Evolutionary conservation across 1,284 basidiomycete genomes (phyloP).

Genomic region (Erythrobasidium hasegawianum): DNA sequence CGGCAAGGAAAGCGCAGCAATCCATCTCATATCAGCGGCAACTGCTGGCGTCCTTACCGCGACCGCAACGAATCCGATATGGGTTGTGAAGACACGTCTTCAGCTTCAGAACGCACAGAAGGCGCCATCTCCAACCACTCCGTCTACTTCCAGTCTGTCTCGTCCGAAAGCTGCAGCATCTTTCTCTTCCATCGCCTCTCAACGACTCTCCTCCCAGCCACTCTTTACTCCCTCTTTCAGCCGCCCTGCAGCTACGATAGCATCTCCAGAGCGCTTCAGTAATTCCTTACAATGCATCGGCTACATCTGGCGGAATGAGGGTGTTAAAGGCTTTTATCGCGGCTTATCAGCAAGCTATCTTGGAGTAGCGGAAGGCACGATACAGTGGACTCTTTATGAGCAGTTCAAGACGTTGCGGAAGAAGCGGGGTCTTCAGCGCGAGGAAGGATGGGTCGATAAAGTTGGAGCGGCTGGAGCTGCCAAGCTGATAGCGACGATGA

Average conservation of each 20-base stretch:
- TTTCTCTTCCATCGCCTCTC: conserved; percentile 36
- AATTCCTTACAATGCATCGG: conserved; percentile 62
- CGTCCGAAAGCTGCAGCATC: conserved; percentile 20
- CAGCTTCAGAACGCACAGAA: conserved; percentile 54
- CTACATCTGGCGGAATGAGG: conserved; percentile 74
- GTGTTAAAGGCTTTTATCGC: conserved; percentile 84
- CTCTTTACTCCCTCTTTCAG: conserved; percentile 31
- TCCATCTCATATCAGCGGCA: conserved; percentile 83
- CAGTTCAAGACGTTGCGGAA: conserved; percentile 44
- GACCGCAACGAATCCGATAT: conserved; percentile 92
- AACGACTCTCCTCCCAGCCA: conserved; percentile 8
- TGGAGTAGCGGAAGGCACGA: conserved; percentile 93
- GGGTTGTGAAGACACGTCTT: conserved; percentile 95
- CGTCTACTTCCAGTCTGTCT: conserved; percentile 4
- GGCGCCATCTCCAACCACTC: conserved; percentile 29
- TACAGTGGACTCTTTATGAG: conserved; percentile 98
- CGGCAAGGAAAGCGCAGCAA: conserved; percentile 74
- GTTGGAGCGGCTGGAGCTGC: conserved; percentile 82
- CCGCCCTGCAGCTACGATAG: conserved; percentile 37
- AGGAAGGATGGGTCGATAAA: conserved; percentile 64
- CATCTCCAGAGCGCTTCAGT: conserved; percentile 50
- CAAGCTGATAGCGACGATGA: conserved; percentile 85
- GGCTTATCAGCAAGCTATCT: conserved; percentile 92
- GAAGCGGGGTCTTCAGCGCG: conserved; percentile 5
- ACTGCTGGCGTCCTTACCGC: conserved; percentile 76